Evolutionary conservation across 805 yeast species (phyloP).

Genomic region (Crinitomyces ghanaensis): DNA sequence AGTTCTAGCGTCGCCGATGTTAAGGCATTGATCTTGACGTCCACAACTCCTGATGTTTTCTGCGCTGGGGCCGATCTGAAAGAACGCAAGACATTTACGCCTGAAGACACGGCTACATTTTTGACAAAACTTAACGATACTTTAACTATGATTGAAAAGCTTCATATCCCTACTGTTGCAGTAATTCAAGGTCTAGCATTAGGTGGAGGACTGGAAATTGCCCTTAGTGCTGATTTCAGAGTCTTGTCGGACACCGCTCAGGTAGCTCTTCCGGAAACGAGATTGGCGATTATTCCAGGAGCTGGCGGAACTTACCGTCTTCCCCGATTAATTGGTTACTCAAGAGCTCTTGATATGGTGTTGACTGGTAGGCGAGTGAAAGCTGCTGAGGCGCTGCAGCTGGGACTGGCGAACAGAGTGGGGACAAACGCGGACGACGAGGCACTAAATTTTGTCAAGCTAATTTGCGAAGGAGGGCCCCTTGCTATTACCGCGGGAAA

Average conservation of each 20-base stretch:
- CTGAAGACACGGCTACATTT: slow-evolving; percentile 21
- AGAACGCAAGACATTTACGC: slow-evolving; percentile 24
- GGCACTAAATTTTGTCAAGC: slow-evolving; percentile 19
- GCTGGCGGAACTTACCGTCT: slow-evolving; percentile 38
- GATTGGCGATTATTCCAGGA: slow-evolving; percentile 37
- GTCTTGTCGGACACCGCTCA: slow-evolving; percentile 26
- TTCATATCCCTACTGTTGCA: slow-evolving; percentile 31
- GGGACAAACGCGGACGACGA: slow-evolving; percentile 13
- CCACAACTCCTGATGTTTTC: slow-evolving; percentile 18
- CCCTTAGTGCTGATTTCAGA: slow-evolving; percentile 31
- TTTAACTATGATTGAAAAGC: slow-evolving; percentile 20
- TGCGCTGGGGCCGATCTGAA: slow-evolving; percentile 35
- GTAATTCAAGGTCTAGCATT: slow-evolving; percentile 34
- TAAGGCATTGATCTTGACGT: slow-evolving; percentile 18
- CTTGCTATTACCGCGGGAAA: slow-evolving; percentile 22
- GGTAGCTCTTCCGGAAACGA: slow-evolving; percentile 35
- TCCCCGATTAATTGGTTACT: slow-evolving; percentile 30
- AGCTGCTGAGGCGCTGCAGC: slow-evolving; percentile 27
- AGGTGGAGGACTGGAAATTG: slow-evolving; percentile 37
- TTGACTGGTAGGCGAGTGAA: slow-evolving; percentile 30
- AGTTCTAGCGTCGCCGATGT: background rate
- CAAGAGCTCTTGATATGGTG: slow-evolving; percentile 30
- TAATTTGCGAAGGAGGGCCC: slow-evolving; percentile 23
- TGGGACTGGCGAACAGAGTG: slow-evolving; percentile 28
- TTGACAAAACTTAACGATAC: slow-evolving; percentile 22